Percentiles rank a stretch among this genome's conserved stretches.
Evolutionary conservation across 1,139 yeast species (phyloP).

Genomic region (Taphrina communis): DNA sequence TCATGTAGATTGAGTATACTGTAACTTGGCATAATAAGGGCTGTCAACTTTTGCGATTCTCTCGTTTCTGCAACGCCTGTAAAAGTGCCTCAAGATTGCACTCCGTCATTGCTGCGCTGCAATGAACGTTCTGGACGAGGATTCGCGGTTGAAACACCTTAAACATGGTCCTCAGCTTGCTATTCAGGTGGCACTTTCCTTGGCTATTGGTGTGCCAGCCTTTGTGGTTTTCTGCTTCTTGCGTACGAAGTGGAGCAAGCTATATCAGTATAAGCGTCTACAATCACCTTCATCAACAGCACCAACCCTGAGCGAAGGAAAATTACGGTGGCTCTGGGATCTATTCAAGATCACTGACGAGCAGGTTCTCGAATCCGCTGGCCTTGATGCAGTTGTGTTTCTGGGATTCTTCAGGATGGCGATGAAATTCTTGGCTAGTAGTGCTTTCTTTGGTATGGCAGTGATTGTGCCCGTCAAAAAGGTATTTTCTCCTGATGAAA

Average conservation of each 20-base stretch:
- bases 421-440: conserved; percentile 63
- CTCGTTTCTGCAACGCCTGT: background rate
- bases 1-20: background rate
- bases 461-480: conserved; percentile 77
- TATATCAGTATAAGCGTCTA: conserved; percentile 61
- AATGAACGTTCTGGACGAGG: conserved; percentile 28
- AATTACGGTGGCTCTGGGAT: conserved; percentile 81
- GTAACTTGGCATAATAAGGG: background rate
- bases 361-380: conserved; percentile 85
- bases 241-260: conserved; percentile 69
- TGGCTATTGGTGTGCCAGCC: conserved; percentile 67
- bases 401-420: conserved; percentile 80
- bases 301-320: conserved; percentile 57
- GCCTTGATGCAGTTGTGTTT: conserved; percentile 90
- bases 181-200: conserved; percentile 64
- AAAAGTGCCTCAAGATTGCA: background rate
- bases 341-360: conserved; percentile 70
- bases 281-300: conserved; percentile 55
- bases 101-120: background rate
- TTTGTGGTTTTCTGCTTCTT: conserved; percentile 68
- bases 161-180: conserved; percentile 29
- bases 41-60: background rate
- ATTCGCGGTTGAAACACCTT: conserved; percentile 34
- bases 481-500: conserved; percentile 53
- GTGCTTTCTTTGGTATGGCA: conserved; percentile 67